Evolutionary conservation across 1,284 basidiomycete genomes (phyloP).

Genomic region (Microbotryum intermedium): DNA sequence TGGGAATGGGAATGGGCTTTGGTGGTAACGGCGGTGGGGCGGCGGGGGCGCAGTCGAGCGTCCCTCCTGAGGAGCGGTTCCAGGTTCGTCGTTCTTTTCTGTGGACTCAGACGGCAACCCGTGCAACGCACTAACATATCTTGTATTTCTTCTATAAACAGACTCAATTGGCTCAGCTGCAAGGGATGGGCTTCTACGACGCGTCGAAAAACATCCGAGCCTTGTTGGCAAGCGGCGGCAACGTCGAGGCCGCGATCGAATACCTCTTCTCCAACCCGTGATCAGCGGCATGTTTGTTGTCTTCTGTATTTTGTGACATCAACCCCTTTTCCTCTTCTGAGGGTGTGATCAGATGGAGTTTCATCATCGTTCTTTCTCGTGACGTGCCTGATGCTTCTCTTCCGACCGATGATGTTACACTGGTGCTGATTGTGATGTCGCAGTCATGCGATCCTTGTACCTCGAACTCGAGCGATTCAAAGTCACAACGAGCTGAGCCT

Average conservation of each 20-base stretch:
- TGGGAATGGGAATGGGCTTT: constrained; percentile 4
- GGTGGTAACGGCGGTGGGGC: not conserved
- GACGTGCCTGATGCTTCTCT: too few relatives aligned
- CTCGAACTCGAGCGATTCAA: too few relatives aligned
- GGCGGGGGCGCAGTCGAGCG: not conserved
- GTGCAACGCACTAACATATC: not conserved
- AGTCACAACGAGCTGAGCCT: too few relatives aligned
- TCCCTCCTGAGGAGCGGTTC: constrained; percentile 22
- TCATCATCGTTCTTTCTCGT: too few relatives aligned
- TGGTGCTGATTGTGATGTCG: too few relatives aligned
- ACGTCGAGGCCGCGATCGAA: constrained; percentile 18
- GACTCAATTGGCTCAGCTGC: constrained; percentile 26
- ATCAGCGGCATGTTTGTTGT: not conserved
- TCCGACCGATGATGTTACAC: too few relatives aligned
- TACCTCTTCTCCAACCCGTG: constrained; percentile 15
- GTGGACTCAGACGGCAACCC: not conserved
- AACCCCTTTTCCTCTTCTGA: not conserved
- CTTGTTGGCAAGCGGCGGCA: constrained; percentile 19
- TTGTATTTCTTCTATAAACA: not conserved
- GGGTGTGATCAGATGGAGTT: too few relatives aligned
- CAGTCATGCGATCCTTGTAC: too few relatives aligned
- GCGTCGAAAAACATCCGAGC: constrained; percentile 23
- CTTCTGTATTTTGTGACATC: not conserved
- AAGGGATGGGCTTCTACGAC: constrained; percentile 27
- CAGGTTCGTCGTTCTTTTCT: constrained; percentile 1